A percentile compares a stretch with the other conserved stretches of the same genome.
These are phyloP conservation scores for Phialophora verrucosa DNA, from an alignment of 2,329 filamentous ascomycete species.

Conservation along the genomic window DNA sequence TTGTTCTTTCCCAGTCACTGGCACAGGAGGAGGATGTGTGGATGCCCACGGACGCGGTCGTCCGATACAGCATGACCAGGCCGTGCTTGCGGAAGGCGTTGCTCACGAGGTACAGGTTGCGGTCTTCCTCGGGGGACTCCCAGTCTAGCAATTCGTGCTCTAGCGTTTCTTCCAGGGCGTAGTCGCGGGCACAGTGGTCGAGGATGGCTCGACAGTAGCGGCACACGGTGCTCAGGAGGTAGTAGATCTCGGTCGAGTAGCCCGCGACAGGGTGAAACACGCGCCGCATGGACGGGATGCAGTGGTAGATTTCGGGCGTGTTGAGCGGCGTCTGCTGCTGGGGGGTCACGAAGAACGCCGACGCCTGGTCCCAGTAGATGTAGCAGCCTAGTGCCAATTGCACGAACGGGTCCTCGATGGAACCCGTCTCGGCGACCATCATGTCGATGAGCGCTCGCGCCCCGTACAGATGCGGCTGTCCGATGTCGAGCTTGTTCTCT, in stretches of 20 bases:
- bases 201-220: conserved; percentile 4
- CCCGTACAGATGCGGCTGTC: too few species aligned
- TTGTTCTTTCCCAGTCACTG: too few species aligned
- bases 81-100: conserved; percentile 8
- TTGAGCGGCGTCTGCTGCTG: conserved; percentile 9
- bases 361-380: conserved; percentile 14
- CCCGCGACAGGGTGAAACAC: conserved; percentile 7
- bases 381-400: conserved; percentile 5
- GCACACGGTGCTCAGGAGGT: conserved; percentile 7
- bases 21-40: neutral
- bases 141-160: conserved; percentile 6
- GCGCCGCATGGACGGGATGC: conserved; percentile 7
- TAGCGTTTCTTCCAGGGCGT: too few species aligned
- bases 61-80: conserved; percentile 9
- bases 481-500: too few species aligned
- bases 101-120: conserved; percentile 10
- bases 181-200: too few species aligned
- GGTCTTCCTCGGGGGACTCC: conserved; percentile 11
- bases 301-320: conserved; percentile 7
- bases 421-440: too few species aligned
- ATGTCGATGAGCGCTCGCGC: too few species aligned
- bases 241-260: conserved; percentile 14
- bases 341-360: conserved; percentile 6
- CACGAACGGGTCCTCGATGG: conserved; percentile 3
- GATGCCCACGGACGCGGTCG: conserved; percentile 46